These are phyloP conservation scores for Cladosporium cucumerinum DNA, from an alignment of 2,329 filamentous ascomycete species.

Conservation along the genomic window DNA sequence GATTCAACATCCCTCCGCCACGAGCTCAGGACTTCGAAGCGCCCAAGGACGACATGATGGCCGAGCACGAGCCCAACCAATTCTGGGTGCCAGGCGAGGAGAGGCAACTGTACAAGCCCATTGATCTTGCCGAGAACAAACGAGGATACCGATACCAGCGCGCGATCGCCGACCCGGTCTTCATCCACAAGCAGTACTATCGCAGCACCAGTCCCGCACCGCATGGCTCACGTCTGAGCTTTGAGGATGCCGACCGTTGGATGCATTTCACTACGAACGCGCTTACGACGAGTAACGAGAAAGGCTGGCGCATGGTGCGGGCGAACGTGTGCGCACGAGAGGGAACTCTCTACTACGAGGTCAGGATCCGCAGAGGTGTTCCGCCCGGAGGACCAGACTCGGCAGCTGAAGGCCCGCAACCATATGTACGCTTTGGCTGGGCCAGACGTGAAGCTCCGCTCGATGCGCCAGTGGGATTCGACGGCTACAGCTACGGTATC, in stretches of 20 bases:
- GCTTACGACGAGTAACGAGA: constrained; percentile 78
- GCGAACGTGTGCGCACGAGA: constrained; percentile 88
- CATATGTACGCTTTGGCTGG: constrained; percentile 77
- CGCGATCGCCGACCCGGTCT: constrained; percentile 83
- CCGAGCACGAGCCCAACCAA: constrained; percentile 45
- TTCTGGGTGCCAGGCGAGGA: constrained; percentile 42
- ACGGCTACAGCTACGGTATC: constrained; percentile 90
- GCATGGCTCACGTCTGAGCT: constrained; percentile 79
- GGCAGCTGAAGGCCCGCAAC: constrained; percentile 46
- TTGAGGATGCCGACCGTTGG: constrained; percentile 83
- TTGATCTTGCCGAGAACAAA: constrained; percentile 60
- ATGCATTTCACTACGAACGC: constrained; percentile 73
- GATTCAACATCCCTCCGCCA: constrained; percentile 50
- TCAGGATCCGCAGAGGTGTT: constrained; percentile 78
- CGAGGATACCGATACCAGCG: constrained; percentile 81
- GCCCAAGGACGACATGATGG: constrained; percentile 47
- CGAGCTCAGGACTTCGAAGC: constrained; percentile 48
- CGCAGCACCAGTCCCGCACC: constrained; percentile 83
- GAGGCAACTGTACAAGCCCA: constrained; percentile 46
- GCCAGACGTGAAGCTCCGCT: constrained; percentile 75
- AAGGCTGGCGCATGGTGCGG: constrained; percentile 86
- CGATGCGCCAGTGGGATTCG: constrained; percentile 80
- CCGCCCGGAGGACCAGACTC: constrained; percentile 45
- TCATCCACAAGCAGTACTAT: constrained; percentile 84
- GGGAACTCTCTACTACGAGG: constrained; percentile 91